Evolutionary conservation across 1,284 basidiomycete species (phyloP), one percentile per base, ranked within the genome.

Genomic region (Apiotrichum montevideense): DNA sequence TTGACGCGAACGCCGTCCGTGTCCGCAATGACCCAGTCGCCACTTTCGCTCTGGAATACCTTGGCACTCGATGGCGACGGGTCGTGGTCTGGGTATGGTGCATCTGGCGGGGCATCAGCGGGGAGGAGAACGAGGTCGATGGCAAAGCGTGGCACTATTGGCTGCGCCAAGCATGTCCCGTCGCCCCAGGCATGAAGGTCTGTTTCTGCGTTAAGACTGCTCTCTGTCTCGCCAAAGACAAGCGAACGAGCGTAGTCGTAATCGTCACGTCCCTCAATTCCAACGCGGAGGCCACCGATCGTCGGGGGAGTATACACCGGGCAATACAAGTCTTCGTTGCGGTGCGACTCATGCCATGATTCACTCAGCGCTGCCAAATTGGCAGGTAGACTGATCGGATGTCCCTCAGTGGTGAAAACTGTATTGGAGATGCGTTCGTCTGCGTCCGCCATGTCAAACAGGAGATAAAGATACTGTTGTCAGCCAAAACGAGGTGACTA

Each of bases 381-480:
- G 10, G 63, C 71, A 0, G 82, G 83, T 15, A 96, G 80, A 15
- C 80, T 81, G 33, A 97, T 79, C n/a, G 91, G 82, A 70, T 97
- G 94, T 0, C 92, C 93, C 74, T 97, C 93, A 0, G 93, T 97
- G 1, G 90, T 90, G 69, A 94, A 87, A 2, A 96, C 87, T 61
- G 86, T 87, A 50, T 73, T 71, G 41, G 68, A 59, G 3, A 59
- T 34, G 2, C 2, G 8, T 8, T 7, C 37, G 66, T 88, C 85
- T 21, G 21, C 21, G 62, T 92, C 85, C 35, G 91, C 71, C 63
- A 91, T 90, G 66, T 94, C 91, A 67, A 97, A 97, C 29, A 95
- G 80, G 49, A 97, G 81, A 75, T 85, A 96, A 11, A 96, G 81
- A 78, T 96, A 95, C 88, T 95, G 61, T 14, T 6, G 41, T 15